Evolutionary conservation across 768 basidiomycete species (phyloP).

Genomic region (Rhodotorula sphaerocarpa): DNA sequence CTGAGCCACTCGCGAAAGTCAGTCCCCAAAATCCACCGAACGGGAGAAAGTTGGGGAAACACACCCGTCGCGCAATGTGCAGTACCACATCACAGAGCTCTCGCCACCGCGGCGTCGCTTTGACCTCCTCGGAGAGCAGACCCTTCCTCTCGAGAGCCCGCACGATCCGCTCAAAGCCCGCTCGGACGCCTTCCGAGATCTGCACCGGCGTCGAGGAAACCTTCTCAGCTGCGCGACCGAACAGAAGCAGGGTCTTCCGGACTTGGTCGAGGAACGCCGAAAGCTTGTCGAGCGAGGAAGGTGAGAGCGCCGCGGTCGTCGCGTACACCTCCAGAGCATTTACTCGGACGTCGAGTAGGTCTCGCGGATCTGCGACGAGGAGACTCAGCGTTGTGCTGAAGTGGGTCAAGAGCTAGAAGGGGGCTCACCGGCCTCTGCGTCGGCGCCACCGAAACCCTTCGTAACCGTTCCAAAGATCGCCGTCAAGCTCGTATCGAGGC

Average conservation of each 20-base stretch:
- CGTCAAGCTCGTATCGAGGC: conserved; percentile 15
- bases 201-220: conserved; percentile 35
- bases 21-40: conserved; percentile 44
- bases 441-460: conserved; percentile 10
- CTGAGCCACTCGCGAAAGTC: conserved; percentile 43
- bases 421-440: conserved; percentile 3
- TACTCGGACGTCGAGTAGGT: conserved; percentile 46
- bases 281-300: conserved; percentile 49
- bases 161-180: conserved; percentile 47
- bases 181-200: conserved; percentile 45
- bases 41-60: conserved; percentile 33
- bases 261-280: conserved; percentile 65
- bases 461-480: conserved; percentile 24
- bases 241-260: conserved; percentile 50
- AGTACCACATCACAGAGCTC: conserved; percentile 67
- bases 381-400: no score
- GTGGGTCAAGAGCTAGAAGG: no score
- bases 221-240: conserved; percentile 45
- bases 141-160: not conserved
- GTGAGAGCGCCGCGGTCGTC: conserved; percentile 41
- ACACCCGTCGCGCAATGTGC: conserved; percentile 58
- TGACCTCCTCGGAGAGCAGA: not conserved
- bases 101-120: conserved; percentile 51
- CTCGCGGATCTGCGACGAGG: conserved; percentile 17
- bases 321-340: conserved; percentile 38